These are phyloP conservation scores for Colletotrichum lentis DNA, from an alignment of 2,329 filamentous ascomycete species.

Conservation along the genomic window DNA sequence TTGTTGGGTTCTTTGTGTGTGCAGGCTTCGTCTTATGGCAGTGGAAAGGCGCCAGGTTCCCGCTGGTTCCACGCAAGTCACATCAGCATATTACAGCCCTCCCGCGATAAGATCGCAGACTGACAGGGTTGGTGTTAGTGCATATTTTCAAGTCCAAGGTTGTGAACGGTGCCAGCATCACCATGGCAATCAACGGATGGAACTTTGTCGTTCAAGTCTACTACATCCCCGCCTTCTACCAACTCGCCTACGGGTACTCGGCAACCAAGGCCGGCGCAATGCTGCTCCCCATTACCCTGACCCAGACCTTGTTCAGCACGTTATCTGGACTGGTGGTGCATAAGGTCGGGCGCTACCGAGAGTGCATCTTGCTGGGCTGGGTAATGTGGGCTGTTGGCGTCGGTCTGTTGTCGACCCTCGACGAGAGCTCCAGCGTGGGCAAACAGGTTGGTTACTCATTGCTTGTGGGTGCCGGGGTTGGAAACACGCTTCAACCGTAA, in stretches of 20 bases:
- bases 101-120: constrained; percentile 10
- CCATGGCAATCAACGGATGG: constrained; percentile 67
- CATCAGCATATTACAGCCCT: background rate
- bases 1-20: constrained; percentile 52
- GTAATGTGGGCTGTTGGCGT: constrained; percentile 60
- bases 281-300: constrained; percentile 54
- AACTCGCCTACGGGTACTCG: constrained; percentile 55
- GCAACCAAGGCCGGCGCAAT: constrained; percentile 54
- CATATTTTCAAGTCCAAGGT: constrained; percentile 63
- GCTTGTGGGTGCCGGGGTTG: constrained; percentile 60
- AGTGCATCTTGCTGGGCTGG: constrained; percentile 64
- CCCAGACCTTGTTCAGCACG: constrained; percentile 57
- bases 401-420: constrained; percentile 61
- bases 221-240: constrained; percentile 57
- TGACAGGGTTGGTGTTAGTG: constrained; percentile 45
- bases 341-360: constrained; percentile 61
- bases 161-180: constrained; percentile 63
- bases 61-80: constrained; percentile 55
- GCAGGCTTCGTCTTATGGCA: constrained; percentile 61
- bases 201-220: constrained; percentile 66
- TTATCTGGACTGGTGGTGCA: constrained; percentile 61
- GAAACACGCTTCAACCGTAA: constrained; percentile 61
- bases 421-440: constrained; percentile 56
- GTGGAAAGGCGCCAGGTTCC: constrained; percentile 57
- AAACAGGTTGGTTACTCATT: constrained; percentile 65